Conservation (phyloP, 148 eudicot genomes). For the Simmondsia chinensis region DNA sequence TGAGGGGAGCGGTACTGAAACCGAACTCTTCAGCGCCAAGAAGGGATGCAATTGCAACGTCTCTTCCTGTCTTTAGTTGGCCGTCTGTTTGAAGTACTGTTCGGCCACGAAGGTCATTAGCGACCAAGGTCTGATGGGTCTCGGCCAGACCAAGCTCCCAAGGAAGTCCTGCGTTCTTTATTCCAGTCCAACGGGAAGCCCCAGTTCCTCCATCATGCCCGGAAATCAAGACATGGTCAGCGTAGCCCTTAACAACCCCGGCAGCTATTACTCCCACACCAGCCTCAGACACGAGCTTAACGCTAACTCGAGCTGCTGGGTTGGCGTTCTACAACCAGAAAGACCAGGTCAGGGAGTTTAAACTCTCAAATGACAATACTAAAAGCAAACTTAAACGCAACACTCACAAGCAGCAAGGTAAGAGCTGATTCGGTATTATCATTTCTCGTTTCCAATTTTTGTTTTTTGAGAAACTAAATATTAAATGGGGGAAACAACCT, state of each 20-base stretch:
- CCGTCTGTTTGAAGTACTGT: constrained; percentile 91
- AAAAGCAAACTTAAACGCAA: too few species aligned
- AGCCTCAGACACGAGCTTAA: constrained; percentile 95
- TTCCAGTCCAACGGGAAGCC: constrained; percentile 98
- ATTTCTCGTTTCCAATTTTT: too few species aligned
- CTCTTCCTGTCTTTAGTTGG: constrained; percentile 94
- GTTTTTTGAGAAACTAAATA: too few species aligned
- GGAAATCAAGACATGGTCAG: constrained; percentile 91
- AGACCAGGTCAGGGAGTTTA: constrained; percentile 7
- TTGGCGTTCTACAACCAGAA: constrained; percentile 61
- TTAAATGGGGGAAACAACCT: too few species aligned
- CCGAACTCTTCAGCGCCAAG: constrained; percentile 99
- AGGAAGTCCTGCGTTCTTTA: constrained; percentile 97
- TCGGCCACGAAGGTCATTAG: constrained; percentile 95
- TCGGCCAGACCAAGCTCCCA: constrained; percentile 99
- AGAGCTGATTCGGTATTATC: too few species aligned
- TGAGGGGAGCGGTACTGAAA: constrained; percentile 97
- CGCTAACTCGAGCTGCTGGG: constrained; percentile 92
- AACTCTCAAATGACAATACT: background rate
- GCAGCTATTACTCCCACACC: constrained; percentile 98
- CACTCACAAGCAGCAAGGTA: too few species aligned
- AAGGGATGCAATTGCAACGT: constrained; percentile 96
- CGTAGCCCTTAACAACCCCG: constrained; percentile 97
- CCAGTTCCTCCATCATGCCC: constrained; percentile 99
- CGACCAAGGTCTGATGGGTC: constrained; percentile 97